Conservation (phyloP, 305 asterid species). For the Solanum hybrid region DNA sequence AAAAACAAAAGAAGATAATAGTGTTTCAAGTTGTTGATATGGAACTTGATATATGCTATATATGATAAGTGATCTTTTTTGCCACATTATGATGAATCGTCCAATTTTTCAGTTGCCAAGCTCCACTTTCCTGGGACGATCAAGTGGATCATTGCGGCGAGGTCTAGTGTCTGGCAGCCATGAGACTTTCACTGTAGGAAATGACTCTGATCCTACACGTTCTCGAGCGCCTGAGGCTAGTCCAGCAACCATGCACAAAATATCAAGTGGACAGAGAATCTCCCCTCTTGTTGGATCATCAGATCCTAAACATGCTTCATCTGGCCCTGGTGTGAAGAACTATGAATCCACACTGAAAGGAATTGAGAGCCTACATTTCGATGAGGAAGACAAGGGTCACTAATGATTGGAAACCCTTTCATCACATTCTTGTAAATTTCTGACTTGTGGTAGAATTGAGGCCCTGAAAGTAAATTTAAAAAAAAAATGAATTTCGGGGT, state of each 20-base stretch:
- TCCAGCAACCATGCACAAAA: slow-evolving; percentile 45
- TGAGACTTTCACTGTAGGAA: slow-evolving; percentile 41
- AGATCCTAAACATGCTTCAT: slow-evolving; percentile 38
- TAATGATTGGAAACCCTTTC: slow-evolving; percentile 1
- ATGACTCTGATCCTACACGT: slow-evolving; percentile 54
- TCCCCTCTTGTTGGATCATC: slow-evolving; percentile 54
- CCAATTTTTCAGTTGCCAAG: slow-evolving; percentile 24
- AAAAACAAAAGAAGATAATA: background rate
- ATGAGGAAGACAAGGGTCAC: slow-evolving; percentile 46
- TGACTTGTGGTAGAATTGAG: slow-evolving; percentile 17
- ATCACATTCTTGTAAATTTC: slow-evolving; percentile 27
- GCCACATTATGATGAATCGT: background rate
- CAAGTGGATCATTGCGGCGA: slow-evolving; percentile 60
- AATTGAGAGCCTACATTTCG: slow-evolving; percentile 57
- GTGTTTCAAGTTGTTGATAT: background rate
- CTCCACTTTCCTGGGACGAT: slow-evolving; percentile 31
- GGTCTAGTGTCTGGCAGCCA: slow-evolving; percentile 59
- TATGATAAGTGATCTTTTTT: background rate
- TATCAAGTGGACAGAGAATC: slow-evolving; percentile 47
- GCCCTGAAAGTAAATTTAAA: slow-evolving; percentile 15
- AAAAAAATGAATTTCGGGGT: slow-evolving; percentile 14
- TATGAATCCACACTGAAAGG: slow-evolving; percentile 66
- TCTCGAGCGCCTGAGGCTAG: slow-evolving; percentile 65
- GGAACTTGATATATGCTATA: background rate
- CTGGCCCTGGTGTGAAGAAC: slow-evolving; percentile 42